Evolutionary conservation across 768 basidiomycete species (phyloP).

Genomic region (Mycena sanguinolenta): DNA sequence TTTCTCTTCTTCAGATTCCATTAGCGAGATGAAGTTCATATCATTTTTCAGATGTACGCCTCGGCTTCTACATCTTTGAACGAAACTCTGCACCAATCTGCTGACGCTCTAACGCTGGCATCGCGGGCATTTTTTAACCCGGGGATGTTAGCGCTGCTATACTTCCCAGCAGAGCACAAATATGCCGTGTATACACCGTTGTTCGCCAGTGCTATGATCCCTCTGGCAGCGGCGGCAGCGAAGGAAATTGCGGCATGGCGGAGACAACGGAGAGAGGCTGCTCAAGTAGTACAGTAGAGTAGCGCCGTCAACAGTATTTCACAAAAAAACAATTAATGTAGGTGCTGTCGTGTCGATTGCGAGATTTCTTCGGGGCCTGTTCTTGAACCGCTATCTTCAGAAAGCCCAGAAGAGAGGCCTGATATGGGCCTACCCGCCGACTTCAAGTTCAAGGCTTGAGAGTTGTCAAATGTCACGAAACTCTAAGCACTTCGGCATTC

Average conservation of each 20-base stretch:
- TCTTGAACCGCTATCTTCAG: too few relatives aligned
- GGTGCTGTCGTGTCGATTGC: not conserved
- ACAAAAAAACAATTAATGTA: not conserved
- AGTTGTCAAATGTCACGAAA: too few relatives aligned
- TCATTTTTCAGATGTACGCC: constrained; percentile 24
- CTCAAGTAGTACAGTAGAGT: constrained; percentile 5
- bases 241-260: constrained; percentile 81
- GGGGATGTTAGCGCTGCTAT: constrained; percentile 94
- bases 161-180: constrained; percentile 98
- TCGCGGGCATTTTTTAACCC: constrained; percentile 97
- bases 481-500: too few relatives aligned
- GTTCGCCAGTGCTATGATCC: constrained; percentile 91
- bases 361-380: too few relatives aligned
- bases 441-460: too few relatives aligned
- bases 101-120: constrained; percentile 72
- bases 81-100: constrained; percentile 68
- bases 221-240: constrained; percentile 79
- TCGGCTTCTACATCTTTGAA: constrained; percentile 22
- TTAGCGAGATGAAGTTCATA: not conserved
- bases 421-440: too few relatives aligned
- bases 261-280: constrained; percentile 40
- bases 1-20: not conserved
- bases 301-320: not conserved
- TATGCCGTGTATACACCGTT: constrained; percentile 97
- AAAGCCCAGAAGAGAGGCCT: too few relatives aligned